These are phyloP conservation scores for Rhododendron vialii DNA, from an alignment of 148 eudicot species.

Conservation along the genomic window DNA sequence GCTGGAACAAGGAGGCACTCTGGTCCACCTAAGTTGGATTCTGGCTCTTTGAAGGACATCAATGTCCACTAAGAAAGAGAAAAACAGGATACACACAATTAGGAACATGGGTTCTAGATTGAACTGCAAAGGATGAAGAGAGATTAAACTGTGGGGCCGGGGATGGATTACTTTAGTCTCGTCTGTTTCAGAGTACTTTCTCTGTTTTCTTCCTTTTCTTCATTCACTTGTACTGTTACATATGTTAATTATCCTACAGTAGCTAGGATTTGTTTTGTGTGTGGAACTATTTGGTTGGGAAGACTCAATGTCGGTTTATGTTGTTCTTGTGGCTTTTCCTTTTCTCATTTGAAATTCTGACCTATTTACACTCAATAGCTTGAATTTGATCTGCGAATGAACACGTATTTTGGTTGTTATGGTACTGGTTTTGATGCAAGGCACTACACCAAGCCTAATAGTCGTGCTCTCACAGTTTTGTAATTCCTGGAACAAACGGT, in stretches of 20 bases:
- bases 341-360: background rate
- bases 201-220: background rate
- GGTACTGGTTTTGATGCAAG: background rate
- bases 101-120: background rate
- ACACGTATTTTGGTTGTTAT: background rate
- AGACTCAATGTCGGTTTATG: background rate
- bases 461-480: background rate
- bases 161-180: background rate
- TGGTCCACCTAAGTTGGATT: conserved; percentile 46
- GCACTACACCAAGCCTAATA: background rate
- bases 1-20: conserved; percentile 60
- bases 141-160: background rate
- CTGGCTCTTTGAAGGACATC: conserved; percentile 9
- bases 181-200: background rate
- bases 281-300: background rate
- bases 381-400: background rate
- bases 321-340: background rate
- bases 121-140: background rate
- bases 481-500: too few relatives aligned
- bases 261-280: background rate
- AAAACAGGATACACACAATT: background rate
- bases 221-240: background rate
- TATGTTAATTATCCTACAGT: background rate
- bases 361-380: background rate
- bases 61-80: conserved; percentile 9